Evolutionary conservation across 1,284 basidiomycete genomes (phyloP), one percentile per base, ranked within the genome.

Genomic region (Mycosarcoma maydis): DNA sequence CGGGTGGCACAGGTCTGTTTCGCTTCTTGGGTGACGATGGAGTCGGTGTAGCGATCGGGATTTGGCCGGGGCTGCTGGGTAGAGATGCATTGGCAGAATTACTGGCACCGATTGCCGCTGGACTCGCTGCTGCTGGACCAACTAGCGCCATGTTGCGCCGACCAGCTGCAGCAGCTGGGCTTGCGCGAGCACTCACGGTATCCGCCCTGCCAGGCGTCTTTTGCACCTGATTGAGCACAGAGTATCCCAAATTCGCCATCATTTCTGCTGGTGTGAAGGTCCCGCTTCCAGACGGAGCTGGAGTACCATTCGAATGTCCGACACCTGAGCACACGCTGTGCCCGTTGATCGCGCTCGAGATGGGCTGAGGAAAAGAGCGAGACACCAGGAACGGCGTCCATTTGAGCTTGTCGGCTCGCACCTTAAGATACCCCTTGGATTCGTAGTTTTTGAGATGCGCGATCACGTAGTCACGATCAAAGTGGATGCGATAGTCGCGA

Each of bases 361-460:
- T 52, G 2, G 60, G 65, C 45, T 69, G 70, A 3, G 65, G 73
- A 40, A 76, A 75, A 1, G 77, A 85, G 61, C 88, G 84, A 7
- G 89, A 85, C 33, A 94, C 83, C 36, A 96, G 84, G 84, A 96
- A 98, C 6, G 95, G 95, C 64, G 90, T 94, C 91, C 96, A 98
- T 78, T 92, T 93, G 62, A 98, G 86, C 81, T 89, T 89, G 76
- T 94, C 92, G 0, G 93, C 89, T 65, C 87, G 88, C 47, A 98
- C 86, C 73, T 84, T 87, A 60, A 94, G 78, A 77, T 94, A 91
- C 0, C 90, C 90, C 82, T 95, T 98, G 19, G 84, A 83, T 70
- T 91, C 89, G 87, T 91, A 92, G 36, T 80, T 82, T 49, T 86
- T 86, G 51, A 97, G 75, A 78, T 90, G 90, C 33, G 84, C 85